Conservation (phyloP, 2,329 filamentous ascomycete species). For the Teratosphaeria viscida region DNA sequence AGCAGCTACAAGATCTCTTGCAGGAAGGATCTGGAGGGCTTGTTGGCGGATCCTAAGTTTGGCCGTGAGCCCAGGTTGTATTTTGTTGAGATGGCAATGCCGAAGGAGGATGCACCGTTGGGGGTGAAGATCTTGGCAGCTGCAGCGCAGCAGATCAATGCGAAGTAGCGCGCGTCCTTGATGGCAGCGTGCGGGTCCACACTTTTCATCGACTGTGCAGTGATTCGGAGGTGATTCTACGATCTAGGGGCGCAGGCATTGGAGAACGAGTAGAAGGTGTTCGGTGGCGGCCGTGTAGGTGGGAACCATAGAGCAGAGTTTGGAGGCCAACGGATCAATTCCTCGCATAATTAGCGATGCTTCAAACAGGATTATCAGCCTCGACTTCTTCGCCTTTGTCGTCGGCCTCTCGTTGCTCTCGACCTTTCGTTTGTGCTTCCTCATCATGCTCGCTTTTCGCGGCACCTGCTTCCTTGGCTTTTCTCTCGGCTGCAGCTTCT, state of each 20-base stretch:
- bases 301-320: not conserved
- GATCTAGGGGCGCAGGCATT: too few species aligned
- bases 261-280: too few species aligned
- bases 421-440: not conserved
- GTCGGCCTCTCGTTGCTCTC: not conserved
- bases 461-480: not conserved
- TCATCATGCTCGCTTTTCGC: not conserved
- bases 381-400: not conserved
- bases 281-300: not conserved
- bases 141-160: not conserved
- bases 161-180: not conserved
- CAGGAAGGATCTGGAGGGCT: slow-evolving; percentile 51
- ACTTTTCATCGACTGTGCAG: not conserved
- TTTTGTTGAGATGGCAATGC: not conserved
- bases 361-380: not conserved
- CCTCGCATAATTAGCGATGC: not conserved
- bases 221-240: too few species aligned
- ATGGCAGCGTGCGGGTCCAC: not conserved
- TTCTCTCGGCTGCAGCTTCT: slow-evolving; percentile 1
- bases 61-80: not conserved
- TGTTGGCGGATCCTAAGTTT: slow-evolving; percentile 49
- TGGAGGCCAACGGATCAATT: not conserved
- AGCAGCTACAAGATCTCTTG: slow-evolving; percentile 56
- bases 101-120: not conserved
- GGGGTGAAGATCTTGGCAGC: not conserved